These are phyloP conservation scores for Euclidium syriacum DNA, from an alignment of 345 rosid genomes.

Conservation along the genomic window DNA sequence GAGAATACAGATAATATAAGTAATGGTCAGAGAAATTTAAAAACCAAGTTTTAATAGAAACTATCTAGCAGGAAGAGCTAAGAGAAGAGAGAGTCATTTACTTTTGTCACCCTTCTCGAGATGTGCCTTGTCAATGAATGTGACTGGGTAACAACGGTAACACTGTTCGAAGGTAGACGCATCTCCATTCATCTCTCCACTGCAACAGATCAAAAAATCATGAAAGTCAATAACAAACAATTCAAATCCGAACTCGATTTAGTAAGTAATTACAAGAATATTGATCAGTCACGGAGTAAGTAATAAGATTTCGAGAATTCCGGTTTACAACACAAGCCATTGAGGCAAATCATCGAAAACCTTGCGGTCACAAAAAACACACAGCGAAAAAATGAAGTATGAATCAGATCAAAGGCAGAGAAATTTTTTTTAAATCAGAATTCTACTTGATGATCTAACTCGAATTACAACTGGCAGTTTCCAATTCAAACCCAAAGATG, in stretches of 20 bases:
- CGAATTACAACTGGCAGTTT: background rate
- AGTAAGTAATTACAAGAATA: background rate
- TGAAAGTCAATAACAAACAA: background rate
- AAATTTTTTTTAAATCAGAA: background rate
- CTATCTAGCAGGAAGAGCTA: background rate
- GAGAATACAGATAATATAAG: background rate
- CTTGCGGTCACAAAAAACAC: conserved; percentile 20
- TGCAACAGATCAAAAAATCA: conserved; percentile 24
- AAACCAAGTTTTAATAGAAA: background rate
- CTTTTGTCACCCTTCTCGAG: conserved; percentile 69
- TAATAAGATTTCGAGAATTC: background rate
- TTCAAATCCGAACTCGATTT: background rate
- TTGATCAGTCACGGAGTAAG: background rate
- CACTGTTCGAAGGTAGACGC: conserved; percentile 39
- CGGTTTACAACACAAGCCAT: background rate
- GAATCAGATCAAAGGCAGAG: background rate
- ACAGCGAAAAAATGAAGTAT: background rate
- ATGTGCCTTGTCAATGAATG: conserved; percentile 64
- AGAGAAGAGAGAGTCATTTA: conserved; percentile 18
- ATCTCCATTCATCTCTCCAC: conserved; percentile 20
- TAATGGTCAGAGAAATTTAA: background rate
- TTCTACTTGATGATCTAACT: background rate
- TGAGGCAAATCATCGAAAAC: conserved; percentile 23
- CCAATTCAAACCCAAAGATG: background rate
- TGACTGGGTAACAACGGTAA: conserved; percentile 61